A percentile compares a stretch with the other conserved stretches of the same genome.
These are phyloP conservation scores for Stagonosporopsis rhizophila DNA, from an alignment of 2,329 filamentous ascomycete species.

Conservation along the genomic window DNA sequence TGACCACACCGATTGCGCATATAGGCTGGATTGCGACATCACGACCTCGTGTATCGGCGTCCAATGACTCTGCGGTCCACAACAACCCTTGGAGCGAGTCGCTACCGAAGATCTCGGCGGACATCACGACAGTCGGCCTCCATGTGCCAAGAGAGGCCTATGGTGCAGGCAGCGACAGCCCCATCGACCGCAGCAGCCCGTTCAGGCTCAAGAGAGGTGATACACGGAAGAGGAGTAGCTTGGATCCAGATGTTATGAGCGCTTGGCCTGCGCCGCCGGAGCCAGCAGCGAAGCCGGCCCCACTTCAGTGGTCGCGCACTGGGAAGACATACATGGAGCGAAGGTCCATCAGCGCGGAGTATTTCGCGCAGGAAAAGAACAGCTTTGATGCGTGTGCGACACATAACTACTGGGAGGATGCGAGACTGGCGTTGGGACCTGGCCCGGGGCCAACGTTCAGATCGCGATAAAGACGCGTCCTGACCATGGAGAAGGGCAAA, in stretches of 20 bases:
- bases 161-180: constrained; percentile 26
- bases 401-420: constrained; percentile 10
- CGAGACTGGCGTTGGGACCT: constrained; percentile 4
- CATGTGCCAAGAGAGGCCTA: neutral
- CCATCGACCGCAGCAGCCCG: constrained; percentile 39
- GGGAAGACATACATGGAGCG: constrained; percentile 13
- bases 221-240: constrained; percentile 27
- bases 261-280: constrained; percentile 31
- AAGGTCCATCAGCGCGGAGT: constrained; percentile 13
- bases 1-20: constrained; percentile 19
- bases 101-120: constrained; percentile 1
- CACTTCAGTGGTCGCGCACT: neutral
- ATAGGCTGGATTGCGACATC: constrained; percentile 3
- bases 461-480: neutral
- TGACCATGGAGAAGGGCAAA: neutral
- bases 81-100: constrained; percentile 11
- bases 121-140: constrained; percentile 3
- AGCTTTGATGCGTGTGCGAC: neutral
- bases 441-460: constrained; percentile 12
- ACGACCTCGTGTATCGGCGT: neutral
- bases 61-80: constrained; percentile 1
- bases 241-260: constrained; percentile 25
- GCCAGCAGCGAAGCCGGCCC: constrained; percentile 2
- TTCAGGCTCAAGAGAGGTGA: constrained; percentile 41
- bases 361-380: constrained; percentile 12